phyloP scores from a whole-genome alignment of 768 basidiomycete species.

The Pleurotus giganteus region DNA sequence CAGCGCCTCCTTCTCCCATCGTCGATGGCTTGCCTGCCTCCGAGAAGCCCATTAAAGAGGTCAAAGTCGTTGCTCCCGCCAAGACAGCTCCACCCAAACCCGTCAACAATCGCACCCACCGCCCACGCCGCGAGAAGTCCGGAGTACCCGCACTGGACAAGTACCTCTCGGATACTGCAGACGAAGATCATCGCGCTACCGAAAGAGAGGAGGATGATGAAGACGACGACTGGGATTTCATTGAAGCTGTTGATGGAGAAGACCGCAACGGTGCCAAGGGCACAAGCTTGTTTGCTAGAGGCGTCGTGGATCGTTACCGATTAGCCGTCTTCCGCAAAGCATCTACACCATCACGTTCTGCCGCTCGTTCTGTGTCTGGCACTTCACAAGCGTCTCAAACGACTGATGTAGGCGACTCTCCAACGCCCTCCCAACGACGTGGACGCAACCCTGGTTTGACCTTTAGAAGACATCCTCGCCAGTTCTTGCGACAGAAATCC shows the following conservation, averaged over 20 bases:
- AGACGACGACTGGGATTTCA: conserved; percentile 91
- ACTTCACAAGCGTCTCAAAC: conserved; percentile 54
- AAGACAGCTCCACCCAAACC: conserved; percentile 19
- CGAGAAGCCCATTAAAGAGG: conserved; percentile 26
- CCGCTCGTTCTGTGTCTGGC: conserved; percentile 52
- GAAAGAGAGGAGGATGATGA: conserved; percentile 58
- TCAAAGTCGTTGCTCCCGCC: conserved; percentile 22
- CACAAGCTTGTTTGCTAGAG: conserved; percentile 84
- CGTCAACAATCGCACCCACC: conserved; percentile 24
- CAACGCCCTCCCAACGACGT: conserved; percentile 57
- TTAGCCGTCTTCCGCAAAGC: conserved; percentile 84
- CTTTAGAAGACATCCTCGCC: conserved; percentile 69
- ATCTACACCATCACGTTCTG: conserved; percentile 56
- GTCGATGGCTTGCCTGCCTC: conserved; percentile 16
- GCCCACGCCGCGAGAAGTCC: conserved; percentile 73
- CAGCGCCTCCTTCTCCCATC: not conserved
- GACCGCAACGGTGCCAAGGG: conserved; percentile 81
- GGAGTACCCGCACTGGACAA: conserved; percentile 80
- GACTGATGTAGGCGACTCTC: conserved; percentile 39
- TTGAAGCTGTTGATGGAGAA: conserved; percentile 79
- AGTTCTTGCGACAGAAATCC: conserved; percentile 73
- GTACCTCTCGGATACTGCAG: conserved; percentile 55
- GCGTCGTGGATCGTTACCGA: conserved; percentile 85
- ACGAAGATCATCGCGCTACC: conserved; percentile 44
- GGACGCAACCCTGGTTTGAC: conserved; percentile 68